Base-by-base conservation (phyloP, 163 green algal species). In the Scenedesmus sp. region DNA sequence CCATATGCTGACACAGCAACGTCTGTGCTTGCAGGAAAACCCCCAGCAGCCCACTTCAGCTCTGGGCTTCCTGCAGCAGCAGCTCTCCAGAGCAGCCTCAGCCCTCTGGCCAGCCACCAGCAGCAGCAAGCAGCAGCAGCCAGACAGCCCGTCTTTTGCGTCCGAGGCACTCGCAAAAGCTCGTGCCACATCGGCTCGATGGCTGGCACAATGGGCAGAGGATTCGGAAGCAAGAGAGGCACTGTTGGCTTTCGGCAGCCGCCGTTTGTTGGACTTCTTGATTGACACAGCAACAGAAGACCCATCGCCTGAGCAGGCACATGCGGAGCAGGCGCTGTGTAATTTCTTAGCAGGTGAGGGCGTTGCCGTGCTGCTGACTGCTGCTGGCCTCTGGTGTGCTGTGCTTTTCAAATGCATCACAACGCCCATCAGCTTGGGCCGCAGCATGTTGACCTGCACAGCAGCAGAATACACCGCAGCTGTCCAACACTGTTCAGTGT, bases 211-310 rank as follows among this genome's bases (percentile, higher is more conserved):
- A 18, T 90, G 84, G 90, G 74, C 90, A 15, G 83, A 70, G 55
- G 90, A 93, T 34, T 56, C 84, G 2, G 90, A 93, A 54, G 59
- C 90, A 46, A 20, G 90, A 16, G 90, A 93, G 74, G 84, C 90
- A 55, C 64, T 93, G 84, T 20, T 95, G 10, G 82, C 91, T 7
- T 81, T 94, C 1, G 91, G 93, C 12, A 92, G 90, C 60, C 66
- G 85, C 73, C 70, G 62, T 16, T 81, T 97, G 16, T 77, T 96
- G 59, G 94, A 96, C 34, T 95, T 94, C 87, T 91, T 97, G 59
- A 89, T 97, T 12, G 55, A 74, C 12, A 82, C 91, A n/a, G 94
- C 94, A 7, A 92, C 90, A 20, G 81, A 85, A 13, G 85, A 89
- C 10, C 79, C 90, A 2, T 83, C 66, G 1, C 88, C 92, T 0